phyloP scores from a whole-genome alignment of 768 basidiomycete species.

The Tephrocybe rancida region DNA sequence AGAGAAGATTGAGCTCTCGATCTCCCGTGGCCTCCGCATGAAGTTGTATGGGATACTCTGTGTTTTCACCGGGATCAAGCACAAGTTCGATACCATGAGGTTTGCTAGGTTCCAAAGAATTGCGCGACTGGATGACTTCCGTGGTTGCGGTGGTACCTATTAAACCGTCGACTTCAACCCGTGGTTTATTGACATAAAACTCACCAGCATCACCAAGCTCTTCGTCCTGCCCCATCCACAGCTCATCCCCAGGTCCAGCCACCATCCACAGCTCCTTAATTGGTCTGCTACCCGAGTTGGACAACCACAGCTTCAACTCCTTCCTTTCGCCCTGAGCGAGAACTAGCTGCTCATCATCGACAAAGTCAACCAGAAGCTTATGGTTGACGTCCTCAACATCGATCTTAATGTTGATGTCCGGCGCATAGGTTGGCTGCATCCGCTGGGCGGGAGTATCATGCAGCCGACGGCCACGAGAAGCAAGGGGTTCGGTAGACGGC shows the following conservation, averaged over 20 bases:
- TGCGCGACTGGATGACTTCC: constrained; percentile 49
- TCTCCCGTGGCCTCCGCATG: constrained; percentile 52
- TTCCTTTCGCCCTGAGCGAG: constrained; percentile 74
- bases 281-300: constrained; percentile 62
- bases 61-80: constrained; percentile 50
- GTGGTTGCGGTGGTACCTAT: constrained; percentile 17
- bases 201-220: constrained; percentile 7
- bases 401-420: constrained; percentile 62
- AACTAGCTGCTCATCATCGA: constrained; percentile 50
- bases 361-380: constrained; percentile 59
- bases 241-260: constrained; percentile 56
- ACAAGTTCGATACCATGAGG: constrained; percentile 50
- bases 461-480: constrained; percentile 72
- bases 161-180: neutral
- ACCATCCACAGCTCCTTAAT: constrained; percentile 78
- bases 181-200: neutral
- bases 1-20: constrained; percentile 59
- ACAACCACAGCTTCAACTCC: constrained; percentile 55
- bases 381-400: constrained; percentile 69
- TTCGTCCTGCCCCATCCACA: constrained; percentile 49
- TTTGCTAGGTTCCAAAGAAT: constrained; percentile 49
- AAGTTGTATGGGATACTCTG: constrained; percentile 54
- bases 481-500: constrained; percentile 65
- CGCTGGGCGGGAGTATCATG: constrained; percentile 75
- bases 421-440: constrained; percentile 69